Evolutionary conservation across 768 basidiomycete genomes (phyloP).

Genomic region (Mycena galericulata): DNA sequence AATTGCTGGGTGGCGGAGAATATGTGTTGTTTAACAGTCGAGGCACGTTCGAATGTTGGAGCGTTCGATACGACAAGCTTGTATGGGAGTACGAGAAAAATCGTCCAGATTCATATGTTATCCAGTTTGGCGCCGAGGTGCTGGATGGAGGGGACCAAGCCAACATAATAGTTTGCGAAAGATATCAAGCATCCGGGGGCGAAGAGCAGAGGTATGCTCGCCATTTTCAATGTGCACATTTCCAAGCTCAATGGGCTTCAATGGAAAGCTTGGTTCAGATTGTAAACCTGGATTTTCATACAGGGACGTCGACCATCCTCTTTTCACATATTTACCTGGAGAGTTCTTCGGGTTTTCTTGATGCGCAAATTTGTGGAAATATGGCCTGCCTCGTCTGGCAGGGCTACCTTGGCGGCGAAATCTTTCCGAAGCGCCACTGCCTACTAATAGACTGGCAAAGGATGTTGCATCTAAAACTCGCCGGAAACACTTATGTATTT

Average conservation of each 20-base stretch:
- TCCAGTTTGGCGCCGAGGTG: slow-evolving; percentile 13
- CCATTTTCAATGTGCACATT: too few relatives aligned
- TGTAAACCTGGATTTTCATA: slow-evolving; percentile 13
- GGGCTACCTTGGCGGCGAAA: neutral
- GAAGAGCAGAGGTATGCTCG: neutral
- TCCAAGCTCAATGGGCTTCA: neutral
- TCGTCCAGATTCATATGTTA: neutral
- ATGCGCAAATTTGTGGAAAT: slow-evolving; percentile 7
- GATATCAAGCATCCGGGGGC: neutral
- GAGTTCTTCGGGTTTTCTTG: neutral
- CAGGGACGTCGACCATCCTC: slow-evolving; percentile 9
- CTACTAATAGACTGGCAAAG: slow-evolving; percentile 18
- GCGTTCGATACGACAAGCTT: too few relatives aligned
- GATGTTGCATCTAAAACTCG: neutral
- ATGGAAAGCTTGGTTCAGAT: slow-evolving; percentile 14
- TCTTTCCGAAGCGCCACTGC: too few relatives aligned
- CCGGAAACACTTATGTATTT: neutral
- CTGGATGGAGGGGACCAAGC: slow-evolving; percentile 5
- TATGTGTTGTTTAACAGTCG: too few relatives aligned
- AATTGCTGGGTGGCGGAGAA: too few relatives aligned
- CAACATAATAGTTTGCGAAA: slow-evolving; percentile 16
- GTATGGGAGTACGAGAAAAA: neutral
- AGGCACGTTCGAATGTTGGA: too few relatives aligned
- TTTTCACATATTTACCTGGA: neutral
- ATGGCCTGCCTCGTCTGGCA: neutral